These are phyloP conservation scores for Aspergillus sp. DNA, from an alignment of 2,329 filamentous ascomycete genomes.

Conservation along the genomic window DNA sequence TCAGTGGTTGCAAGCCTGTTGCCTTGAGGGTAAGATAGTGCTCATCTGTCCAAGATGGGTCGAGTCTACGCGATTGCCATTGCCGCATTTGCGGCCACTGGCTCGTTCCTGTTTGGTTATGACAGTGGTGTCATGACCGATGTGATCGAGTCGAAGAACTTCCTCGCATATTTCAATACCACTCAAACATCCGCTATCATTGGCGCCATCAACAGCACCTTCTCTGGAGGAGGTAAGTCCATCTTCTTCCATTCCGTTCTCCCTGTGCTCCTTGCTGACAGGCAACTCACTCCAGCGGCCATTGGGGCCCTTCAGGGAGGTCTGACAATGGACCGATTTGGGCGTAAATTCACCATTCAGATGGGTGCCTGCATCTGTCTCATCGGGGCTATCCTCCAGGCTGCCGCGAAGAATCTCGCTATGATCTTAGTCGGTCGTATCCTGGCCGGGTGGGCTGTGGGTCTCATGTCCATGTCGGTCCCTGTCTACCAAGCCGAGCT, in stretches of 20 bases:
- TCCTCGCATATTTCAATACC: conserved; percentile 59
- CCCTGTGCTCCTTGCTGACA: conserved; percentile 2
- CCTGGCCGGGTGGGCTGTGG: conserved; percentile 49
- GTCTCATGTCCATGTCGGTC: conserved; percentile 50
- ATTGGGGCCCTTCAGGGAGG: conserved; percentile 56
- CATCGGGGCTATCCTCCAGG: conserved; percentile 60
- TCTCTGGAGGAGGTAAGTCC: conserved; percentile 52
- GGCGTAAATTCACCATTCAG: conserved; percentile 59
- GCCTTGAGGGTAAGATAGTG: neutral
- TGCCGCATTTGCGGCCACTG: conserved; percentile 44
- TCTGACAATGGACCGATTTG: conserved; percentile 61
- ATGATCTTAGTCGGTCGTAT: conserved; percentile 60
- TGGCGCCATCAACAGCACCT: conserved; percentile 64
- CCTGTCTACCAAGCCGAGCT: conserved; percentile 65
- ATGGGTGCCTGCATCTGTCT: conserved; percentile 59
- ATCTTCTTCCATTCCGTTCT: neutral
- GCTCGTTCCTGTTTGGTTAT: conserved; percentile 42
- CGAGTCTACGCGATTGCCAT: conserved; percentile 40
- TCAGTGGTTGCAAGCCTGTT: neutral
- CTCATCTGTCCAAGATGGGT: conserved; percentile 31
- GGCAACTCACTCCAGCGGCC: conserved; percentile 27
- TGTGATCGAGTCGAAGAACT: conserved; percentile 57
- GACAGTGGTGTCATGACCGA: conserved; percentile 38
- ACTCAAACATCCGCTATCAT: conserved; percentile 51
- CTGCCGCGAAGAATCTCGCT: conserved; percentile 53